Evolutionary conservation across 129 eudicot genomes (phyloP), one percentile per base, ranked within the genome.

Genomic region (Lactuca saligna): DNA sequence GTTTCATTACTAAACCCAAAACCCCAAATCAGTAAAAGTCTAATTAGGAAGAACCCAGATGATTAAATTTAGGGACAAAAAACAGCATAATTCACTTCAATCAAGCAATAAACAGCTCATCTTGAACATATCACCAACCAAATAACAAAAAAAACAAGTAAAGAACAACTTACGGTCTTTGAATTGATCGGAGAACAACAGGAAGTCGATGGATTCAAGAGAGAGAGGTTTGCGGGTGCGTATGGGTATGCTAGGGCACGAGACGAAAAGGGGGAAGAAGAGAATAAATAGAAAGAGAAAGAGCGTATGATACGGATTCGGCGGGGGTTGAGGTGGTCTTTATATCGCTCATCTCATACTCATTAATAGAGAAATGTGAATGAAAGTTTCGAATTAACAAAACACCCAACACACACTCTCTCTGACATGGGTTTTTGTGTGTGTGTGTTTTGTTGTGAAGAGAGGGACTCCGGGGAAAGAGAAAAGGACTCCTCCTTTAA

Each of bases 351-450:
- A 41, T 7, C 20, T 65, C 70, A 15, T 29, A 74, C 20, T 65
- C 70, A 15, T 29, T 65, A 7, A 56, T 13, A 72, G 37, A 35
- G 29, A 71, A 71, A 60, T 46, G 61, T 34, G 67, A 65, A 59
- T 35, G 61, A 68, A 74, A 59, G 60, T 75, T 75, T 75, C 69
- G 80, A 68, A 75, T 75, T 75, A 75, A 75, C 80, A 67, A 74
- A 75, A 75, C 74, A 75, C 80, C 74, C 74, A 75, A 67, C 75
- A 75, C 75, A 25, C 29, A 25, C 29, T 25, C 29, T 25, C 29
- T 68, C 80, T 75, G 80, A 75, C 80, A 65, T 74, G 72, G 72
- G 79, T 57, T 74, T 74, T 65, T 74, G 78, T 64, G 78, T 38
- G 63, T 62, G 78, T 64, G 78, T 38, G 63, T 25, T 0, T 62